Evolutionary conservation across 805 yeast species (phyloP), one percentile per base, ranked within the genome.

Genomic region (Lachancea meyersii): DNA sequence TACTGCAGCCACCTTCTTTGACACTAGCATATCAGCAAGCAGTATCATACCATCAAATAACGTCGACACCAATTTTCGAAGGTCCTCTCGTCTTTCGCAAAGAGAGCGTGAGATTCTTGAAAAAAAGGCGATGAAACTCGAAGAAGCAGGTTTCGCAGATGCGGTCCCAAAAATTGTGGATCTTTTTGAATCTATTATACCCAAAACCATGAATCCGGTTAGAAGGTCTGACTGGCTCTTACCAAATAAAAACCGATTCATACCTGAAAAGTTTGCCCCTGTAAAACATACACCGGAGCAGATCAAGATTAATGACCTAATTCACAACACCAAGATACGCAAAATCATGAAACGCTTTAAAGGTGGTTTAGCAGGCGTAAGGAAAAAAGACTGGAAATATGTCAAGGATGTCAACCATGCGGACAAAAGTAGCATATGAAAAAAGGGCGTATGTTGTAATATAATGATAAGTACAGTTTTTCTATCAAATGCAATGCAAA

Each of bases 191-290:
- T 44, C 54, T 5, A 37, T 63, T 26, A 62, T 63, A 2, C 53
- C 60, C 1, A 63, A 63, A 40, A 45, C 55, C 8, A 37, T 35
- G 21, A 49, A 47, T 4, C 67, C 68, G 7, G 49, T 46, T n/a
- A 51, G 68, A 48, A 53, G 68, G 41, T 63, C 68, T 7, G 67
- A 63, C 42, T 57, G 63, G 58, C 43, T 63, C 3, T 42, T 63
- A 30, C 63, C 63, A 14, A 57, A 62, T 7, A 55, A 51, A 40
- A 37, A 48, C 14, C 52, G 58, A 18, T 62, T 54, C 36, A 51
- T 60, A 3, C 61, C 64, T 7, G 68, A 62, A 33, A 63, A 61
- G 44, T 60, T 57, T 35, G 49, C 57, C 36, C 56, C 55, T 9
- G 57, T 64, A 7, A 62, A 58, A 43, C 60, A 58, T n/a, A 51